Evolutionary conservation across 495 filamentous ascomycete species (phyloP).

Genomic region (Penicillium canescens): DNA sequence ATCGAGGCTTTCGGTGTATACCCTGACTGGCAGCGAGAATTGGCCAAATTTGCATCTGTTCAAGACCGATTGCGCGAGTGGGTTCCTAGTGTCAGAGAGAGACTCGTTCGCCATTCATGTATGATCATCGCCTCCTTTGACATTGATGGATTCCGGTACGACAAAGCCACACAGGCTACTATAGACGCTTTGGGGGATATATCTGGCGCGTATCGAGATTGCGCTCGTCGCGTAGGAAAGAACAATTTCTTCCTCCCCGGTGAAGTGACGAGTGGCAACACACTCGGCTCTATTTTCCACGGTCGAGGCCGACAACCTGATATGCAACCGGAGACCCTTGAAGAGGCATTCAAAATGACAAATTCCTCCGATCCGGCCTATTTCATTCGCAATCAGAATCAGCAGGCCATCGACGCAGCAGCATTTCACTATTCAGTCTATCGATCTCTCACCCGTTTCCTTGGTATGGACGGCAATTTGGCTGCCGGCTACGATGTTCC

Average conservation of each 20-base stretch:
- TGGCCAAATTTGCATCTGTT: conserved; percentile 73
- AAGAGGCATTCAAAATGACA: conserved; percentile 47
- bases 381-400: conserved; percentile 57
- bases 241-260: conserved; percentile 65
- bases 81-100: conserved; percentile 58
- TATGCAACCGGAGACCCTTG: conserved; percentile 46
- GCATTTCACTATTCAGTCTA: conserved; percentile 77
- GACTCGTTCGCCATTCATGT: conserved; percentile 65
- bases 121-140: conserved; percentile 65
- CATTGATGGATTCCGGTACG: conserved; percentile 69
- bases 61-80: conserved; percentile 76
- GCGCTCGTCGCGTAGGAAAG: conserved; percentile 57
- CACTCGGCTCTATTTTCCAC: conserved; percentile 63
- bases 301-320: conserved; percentile 63
- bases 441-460: conserved; percentile 63
- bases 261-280: conserved; percentile 66
- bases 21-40: conserved; percentile 66
- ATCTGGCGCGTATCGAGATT: conserved; percentile 52
- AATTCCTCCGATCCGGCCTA: conserved; percentile 44
- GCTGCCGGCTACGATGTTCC: conserved; percentile 61
- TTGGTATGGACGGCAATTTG: conserved; percentile 64
- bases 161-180: conserved; percentile 67
- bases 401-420: conserved; percentile 62
- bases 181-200: conserved; percentile 63
- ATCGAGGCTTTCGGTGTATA: conserved; percentile 68